Evolutionary conservation across 2,329 filamentous ascomycete species (phyloP).

Genomic region (Aspergillus tanneri): DNA sequence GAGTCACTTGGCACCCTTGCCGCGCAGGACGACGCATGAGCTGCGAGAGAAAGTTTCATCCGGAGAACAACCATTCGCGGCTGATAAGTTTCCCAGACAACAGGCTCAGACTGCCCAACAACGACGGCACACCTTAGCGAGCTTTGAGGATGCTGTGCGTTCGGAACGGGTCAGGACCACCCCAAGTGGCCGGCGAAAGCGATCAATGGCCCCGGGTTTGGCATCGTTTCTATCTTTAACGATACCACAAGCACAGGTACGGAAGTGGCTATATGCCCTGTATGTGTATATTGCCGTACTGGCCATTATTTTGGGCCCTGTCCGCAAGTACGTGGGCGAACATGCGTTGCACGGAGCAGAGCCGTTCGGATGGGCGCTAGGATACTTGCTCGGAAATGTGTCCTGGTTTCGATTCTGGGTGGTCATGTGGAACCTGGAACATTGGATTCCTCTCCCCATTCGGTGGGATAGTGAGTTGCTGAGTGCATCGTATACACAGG

Average conservation of each 20-base stretch:
- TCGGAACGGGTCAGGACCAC: constrained; percentile 46
- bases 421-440: constrained; percentile 64
- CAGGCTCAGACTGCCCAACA: constrained; percentile 15
- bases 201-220: constrained; percentile 62
- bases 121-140: constrained; percentile 56
- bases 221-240: constrained; percentile 79
- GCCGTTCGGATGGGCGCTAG: constrained; percentile 87
- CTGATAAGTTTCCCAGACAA: constrained; percentile 23
- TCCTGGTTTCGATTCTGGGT: constrained; percentile 70
- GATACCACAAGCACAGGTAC: constrained; percentile 67
- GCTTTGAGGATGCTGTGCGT: constrained; percentile 34
- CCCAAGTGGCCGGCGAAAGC: constrained; percentile 64
- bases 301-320: constrained; percentile 65
- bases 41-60: constrained; percentile 16
- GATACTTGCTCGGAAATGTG: constrained; percentile 82
- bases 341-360: constrained; percentile 71
- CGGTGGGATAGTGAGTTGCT: constrained; percentile 30
- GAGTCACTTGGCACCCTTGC: constrained; percentile 30
- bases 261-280: constrained; percentile 80
- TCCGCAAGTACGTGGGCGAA: constrained; percentile 67
- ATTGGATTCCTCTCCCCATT: constrained; percentile 72
- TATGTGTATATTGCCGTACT: constrained; percentile 73
- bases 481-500: constrained; percentile 49
- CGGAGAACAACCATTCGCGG: constrained; percentile 19
- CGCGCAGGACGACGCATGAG: constrained; percentile 33